Percentiles rank a stretch among this genome's conserved stretches.
Evolutionary conservation across 148 eudicot genomes (phyloP).

Genomic region (Rhododendron ferrugineum): DNA sequence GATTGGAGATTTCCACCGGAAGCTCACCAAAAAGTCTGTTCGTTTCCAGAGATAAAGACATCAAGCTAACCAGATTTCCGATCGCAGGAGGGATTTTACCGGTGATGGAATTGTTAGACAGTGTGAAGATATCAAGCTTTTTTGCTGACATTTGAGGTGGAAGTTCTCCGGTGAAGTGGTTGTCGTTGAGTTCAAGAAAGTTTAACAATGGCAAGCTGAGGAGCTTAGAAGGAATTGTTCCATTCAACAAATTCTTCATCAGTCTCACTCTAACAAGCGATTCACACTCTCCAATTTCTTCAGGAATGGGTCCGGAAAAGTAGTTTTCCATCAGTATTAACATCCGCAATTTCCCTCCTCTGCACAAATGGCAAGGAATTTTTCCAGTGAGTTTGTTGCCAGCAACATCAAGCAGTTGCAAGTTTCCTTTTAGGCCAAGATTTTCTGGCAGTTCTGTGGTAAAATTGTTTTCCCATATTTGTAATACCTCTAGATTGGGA

Average conservation of each 20-base stretch:
- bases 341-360: conserved; percentile 21
- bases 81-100: conserved; percentile 37
- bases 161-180: conserved; percentile 43
- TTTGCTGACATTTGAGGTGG: conserved; percentile 32
- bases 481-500: conserved; percentile 38
- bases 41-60: conserved; percentile 19
- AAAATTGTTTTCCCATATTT: conserved; percentile 41
- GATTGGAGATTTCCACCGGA: conserved; percentile 33
- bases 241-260: conserved; percentile 27
- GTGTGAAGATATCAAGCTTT: conserved; percentile 14
- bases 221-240: conserved; percentile 34
- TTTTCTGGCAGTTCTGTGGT: conserved; percentile 36
- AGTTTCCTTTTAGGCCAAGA: conserved; percentile 37
- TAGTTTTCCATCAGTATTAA: conserved; percentile 34
- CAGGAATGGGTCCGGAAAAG: conserved; percentile 34
- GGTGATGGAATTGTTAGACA: conserved; percentile 33
- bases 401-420: conserved; percentile 27
- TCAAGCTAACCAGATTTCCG: conserved; percentile 21
- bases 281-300: conserved; percentile 36
- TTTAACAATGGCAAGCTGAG: conserved; percentile 25
- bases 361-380: conserved; percentile 33
- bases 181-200: conserved; percentile 31
- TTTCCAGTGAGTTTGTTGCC: conserved; percentile 39
- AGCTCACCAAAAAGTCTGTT: conserved; percentile 41
- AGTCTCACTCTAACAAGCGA: conserved; percentile 30